Evolutionary conservation across 345 rosid species (phyloP).

Genomic region (Erucastrum elatum): DNA sequence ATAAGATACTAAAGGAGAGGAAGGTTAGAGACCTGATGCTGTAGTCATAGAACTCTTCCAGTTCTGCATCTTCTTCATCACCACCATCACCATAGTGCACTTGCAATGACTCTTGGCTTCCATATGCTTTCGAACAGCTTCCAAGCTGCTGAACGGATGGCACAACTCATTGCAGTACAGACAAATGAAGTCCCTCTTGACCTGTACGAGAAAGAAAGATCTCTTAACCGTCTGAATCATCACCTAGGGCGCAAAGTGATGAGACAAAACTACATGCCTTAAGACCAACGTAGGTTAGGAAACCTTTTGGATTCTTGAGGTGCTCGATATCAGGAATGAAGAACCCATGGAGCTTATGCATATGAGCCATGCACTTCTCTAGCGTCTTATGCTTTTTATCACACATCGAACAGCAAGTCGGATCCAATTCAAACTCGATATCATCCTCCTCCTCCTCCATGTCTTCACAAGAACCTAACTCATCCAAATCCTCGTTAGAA

Average conservation of each 20-base stretch:
- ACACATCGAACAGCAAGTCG: slow-evolving; percentile 89
- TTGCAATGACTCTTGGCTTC: slow-evolving; percentile 93
- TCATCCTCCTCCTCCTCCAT: slow-evolving; percentile 48
- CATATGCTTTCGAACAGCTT: slow-evolving; percentile 98
- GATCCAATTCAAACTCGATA: slow-evolving; percentile 56
- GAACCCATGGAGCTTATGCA: slow-evolving; percentile 92
- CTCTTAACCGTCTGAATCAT: background rate
- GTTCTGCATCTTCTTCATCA: slow-evolving; percentile 89
- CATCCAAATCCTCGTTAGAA: slow-evolving; percentile 64
- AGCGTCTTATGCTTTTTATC: slow-evolving; percentile 60
- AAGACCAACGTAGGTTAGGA: slow-evolving; percentile 73
- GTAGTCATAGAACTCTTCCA: slow-evolving; percentile 95
- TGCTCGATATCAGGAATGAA: slow-evolving; percentile 86
- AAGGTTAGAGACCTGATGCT: slow-evolving; percentile 61
- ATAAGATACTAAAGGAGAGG: background rate
- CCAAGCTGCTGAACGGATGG: slow-evolving; percentile 74
- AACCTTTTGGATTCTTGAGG: slow-evolving; percentile 82
- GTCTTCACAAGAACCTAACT: slow-evolving; percentile 44
- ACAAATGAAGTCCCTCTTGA: slow-evolving; percentile 80
- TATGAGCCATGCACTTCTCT: slow-evolving; percentile 89
- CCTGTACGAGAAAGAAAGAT: slow-evolving; percentile 43
- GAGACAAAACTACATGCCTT: slow-evolving; percentile 46
- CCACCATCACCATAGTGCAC: slow-evolving; percentile 90
- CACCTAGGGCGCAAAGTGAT: slow-evolving; percentile 40
- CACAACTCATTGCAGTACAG: slow-evolving; percentile 81